phyloP scores from a whole-genome alignment of 208 protist genomes.

The Naegleria gruberi region DNA sequence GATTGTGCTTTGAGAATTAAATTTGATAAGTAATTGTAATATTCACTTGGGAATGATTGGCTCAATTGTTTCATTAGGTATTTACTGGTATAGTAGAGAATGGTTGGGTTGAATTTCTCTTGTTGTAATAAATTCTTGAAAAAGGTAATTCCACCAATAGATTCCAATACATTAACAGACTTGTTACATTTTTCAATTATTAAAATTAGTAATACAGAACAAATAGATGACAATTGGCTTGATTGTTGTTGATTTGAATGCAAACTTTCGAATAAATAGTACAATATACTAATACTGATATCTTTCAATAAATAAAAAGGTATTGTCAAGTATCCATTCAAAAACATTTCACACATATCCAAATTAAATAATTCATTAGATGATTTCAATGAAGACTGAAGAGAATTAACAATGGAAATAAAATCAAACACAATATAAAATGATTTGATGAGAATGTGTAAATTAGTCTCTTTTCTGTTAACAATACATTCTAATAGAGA shows the following conservation, averaged over 20 bases:
- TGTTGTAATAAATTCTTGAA: slow-evolving; percentile 1
- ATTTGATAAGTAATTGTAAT: not conserved
- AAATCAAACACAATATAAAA: slow-evolving; percentile 5
- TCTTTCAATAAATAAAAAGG: slow-evolving; percentile 4
- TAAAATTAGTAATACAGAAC: not conserved
- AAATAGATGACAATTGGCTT: not conserved
- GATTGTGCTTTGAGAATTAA: not conserved
- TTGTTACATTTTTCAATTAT: slow-evolving; percentile 22
- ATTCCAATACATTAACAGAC: not conserved
- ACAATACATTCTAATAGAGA: slow-evolving; percentile 17
- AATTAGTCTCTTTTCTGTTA: not conserved
- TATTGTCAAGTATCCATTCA: not conserved
- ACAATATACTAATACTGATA: slow-evolving; percentile 10
- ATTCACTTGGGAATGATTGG: not conserved
- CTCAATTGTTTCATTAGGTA: slow-evolving; percentile 10
- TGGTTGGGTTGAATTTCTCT: not conserved
- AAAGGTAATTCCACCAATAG: slow-evolving; percentile 10
- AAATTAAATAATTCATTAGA: not conserved
- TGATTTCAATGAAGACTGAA: not conserved
- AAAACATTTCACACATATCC: not conserved
- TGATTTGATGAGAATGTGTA: not conserved
- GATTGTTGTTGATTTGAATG: not conserved
- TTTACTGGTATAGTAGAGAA: not conserved
- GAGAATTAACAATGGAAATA: not conserved
- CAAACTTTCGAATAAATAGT: slow-evolving; percentile 9